A percentile compares a stretch with the other conserved stretches of the same genome.
These are phyloP conservation scores for Calonectria ilicicola DNA, from an alignment of 2,329 filamentous ascomycete species.

Conservation along the genomic window DNA sequence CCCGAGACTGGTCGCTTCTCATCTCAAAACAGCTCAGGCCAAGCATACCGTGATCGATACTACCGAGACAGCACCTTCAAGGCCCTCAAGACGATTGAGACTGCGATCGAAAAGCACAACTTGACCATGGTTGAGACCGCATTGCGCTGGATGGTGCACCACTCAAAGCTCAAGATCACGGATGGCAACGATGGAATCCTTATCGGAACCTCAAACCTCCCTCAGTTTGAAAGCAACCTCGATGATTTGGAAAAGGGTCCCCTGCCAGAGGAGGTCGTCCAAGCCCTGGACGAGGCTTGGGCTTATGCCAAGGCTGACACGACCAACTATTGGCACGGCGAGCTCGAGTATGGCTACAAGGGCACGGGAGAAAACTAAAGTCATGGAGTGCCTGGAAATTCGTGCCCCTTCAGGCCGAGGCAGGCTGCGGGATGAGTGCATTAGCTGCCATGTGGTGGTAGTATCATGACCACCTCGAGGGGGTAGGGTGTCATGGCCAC, in stretches of 20 bases:
- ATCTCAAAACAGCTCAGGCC: conserved; percentile 64
- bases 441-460: conserved; percentile 19
- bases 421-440: neutral
- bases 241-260: conserved; percentile 75
- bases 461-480: conserved; percentile 20
- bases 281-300: conserved; percentile 84
- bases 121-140: conserved; percentile 79
- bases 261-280: conserved; percentile 80
- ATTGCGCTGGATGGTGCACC: conserved; percentile 79
- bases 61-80: conserved; percentile 75
- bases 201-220: conserved; percentile 68
- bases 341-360: conserved; percentile 76
- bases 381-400: neutral
- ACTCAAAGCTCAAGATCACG: conserved; percentile 69
- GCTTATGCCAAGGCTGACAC: conserved; percentile 71
- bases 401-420: neutral
- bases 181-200: conserved; percentile 70
- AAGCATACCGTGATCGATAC: conserved; percentile 75
- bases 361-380: conserved; percentile 55
- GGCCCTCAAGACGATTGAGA: conserved; percentile 76
- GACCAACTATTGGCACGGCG: conserved; percentile 67
- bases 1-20: conserved; percentile 79
- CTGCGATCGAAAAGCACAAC: conserved; percentile 74
- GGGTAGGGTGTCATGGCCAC: conserved; percentile 33
- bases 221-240: conserved; percentile 70